Base-by-base conservation (phyloP, 352 stramenopile genomes). In the Globisporangium ultimum region DNA sequence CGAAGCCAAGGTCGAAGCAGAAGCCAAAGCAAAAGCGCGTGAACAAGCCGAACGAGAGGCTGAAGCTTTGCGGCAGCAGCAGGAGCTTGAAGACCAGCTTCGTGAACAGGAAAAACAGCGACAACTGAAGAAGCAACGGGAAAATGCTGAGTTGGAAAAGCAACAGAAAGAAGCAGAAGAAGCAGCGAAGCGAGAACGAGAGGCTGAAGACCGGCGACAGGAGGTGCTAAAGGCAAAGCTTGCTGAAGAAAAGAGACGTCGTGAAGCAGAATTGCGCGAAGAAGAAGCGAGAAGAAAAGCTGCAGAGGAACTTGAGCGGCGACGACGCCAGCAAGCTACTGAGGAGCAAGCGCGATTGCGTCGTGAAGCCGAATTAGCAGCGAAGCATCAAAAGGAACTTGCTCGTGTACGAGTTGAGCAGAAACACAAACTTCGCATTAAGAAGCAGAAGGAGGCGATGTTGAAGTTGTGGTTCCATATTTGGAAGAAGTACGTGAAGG, bases 401-500 rank as follows among this genome's bases (percentile, higher is more conserved):
- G 78, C 74, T 3, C 68, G 67, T 20, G 82, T 87, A 55, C 66
- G 58, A n/a, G 66, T 61, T 22, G 72, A 78, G 56, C 74, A 50
- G 50, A 81, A 84, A 54, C 60, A 57, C 17, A 2, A 63, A 8
- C 61, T 62, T 12, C 72, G 63, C 1, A 62, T 70, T 20, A 24
- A 73, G 45, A 84, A 89, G 64, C 72, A 88, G 48, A 71, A 60
- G 6, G 64, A 79, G 9, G 80, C 80, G 8, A 48, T 88, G 1
- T 41, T 91, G 22, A 75, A 80, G 48, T 56, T 93, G 18, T 78
- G 63, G 38, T 75, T 93, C 18, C 70, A 78, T 17, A 42, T 72
- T 36, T 93, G 84, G 84, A 80, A 69, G 46, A 87, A 82, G 42
- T 91, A 88, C 64, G 67, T 77, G n/a, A 58, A 63, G n/a, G 59